Evolutionary conservation across 129 eudicot species (phyloP), one percentile per base, ranked within the genome.

Genomic region (Cynara cardunculus): DNA sequence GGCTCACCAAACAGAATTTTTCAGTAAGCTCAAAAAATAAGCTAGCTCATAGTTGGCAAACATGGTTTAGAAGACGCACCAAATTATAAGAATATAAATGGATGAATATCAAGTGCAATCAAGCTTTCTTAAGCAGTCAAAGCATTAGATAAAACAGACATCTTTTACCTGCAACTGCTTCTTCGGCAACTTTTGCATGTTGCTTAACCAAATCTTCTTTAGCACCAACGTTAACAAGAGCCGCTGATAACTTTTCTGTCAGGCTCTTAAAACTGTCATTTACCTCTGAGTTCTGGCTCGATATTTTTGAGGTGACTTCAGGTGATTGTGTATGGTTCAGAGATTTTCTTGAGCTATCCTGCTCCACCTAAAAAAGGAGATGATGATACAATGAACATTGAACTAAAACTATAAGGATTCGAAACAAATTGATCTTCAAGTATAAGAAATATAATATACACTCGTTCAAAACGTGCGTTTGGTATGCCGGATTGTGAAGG

Each of bases 171-270:
- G 93, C 94, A 77, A 93, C 93, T 73, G 97, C 97, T 87, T 93
- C 96, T 89, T 93, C 97, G 44, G 97, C 96, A 74, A 93, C 97
- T 83, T 90, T 90, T 44, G 97, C 85, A 74, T 93, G 97, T 75
- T 93, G 97, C 87, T 93, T 90, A 74, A 93, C 97, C 25, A 93
- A 79, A 74, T 93, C 97, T 71, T 93, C 97, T 89, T 93, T 93
- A 74, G 93, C 93, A 75, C 96, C 90, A 65, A 93, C 93, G 69
- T 90, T 93, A 11, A 89, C 90, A 73, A 93, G 92, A 73, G 96
- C 97, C 35, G 97, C 97, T 0, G 97, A 93, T 64, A 93, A 74
- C 74, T 93, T 93, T 68, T 90, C 92, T 19, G 96, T 86, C 75
- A 93, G 80, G 39, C 76, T 81, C 80, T 88, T 88, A 25, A 81